Base-by-base conservation (phyloP, 1,284 basidiomycete species). In the Fomitopsis palustris region DNA sequence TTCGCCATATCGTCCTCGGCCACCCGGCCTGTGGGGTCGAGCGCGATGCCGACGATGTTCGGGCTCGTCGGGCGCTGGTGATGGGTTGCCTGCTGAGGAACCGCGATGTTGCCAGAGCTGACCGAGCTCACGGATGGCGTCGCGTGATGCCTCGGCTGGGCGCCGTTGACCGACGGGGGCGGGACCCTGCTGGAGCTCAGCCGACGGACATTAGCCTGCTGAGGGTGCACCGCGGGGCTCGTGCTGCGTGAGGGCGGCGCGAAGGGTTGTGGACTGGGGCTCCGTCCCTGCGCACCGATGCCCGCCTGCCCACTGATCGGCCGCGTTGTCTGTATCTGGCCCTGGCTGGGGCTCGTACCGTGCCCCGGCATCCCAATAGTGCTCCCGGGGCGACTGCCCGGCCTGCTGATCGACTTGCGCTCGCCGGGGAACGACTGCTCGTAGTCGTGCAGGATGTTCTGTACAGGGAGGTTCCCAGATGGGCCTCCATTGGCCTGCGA, bases 361-460 rank as follows among this genome's bases (percentile, higher is more conserved):
- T 51, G 31, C 62, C 68, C 54, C 64, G 70, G 54, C 60, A 65
- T 21, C 37, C 62, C 65, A 53, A 56, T 58, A 57, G 62, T 63
- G 60, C 63, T 67, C 54, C 62, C 64, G 41, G 66, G 59, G 56
- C 63, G 67, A 49, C 66, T 74, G 56, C 67, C 54, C 70, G 77
- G 62, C 63, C 81, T 74, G 69, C 82, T 79, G 64, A 78, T 77
- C 55, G 79, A 77, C 75, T 83, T 84, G 23, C 87, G 80, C 73
- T 98, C 95, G 2, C 93, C 93, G 1, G 95, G 95, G 72, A 98
- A 84, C 0, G 89, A 86, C 68, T 95, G 93, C 17, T 88, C 84
- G 68, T 97, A 97, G 63, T 87, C 82, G 4, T 78, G 79, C 9
- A 95, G 72, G 2, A 95, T 87, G n/a, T 88, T 83, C 65, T 92